Conservation (phyloP, 108 stramenopile species). For the Pelagomonas calceolata region DNA sequence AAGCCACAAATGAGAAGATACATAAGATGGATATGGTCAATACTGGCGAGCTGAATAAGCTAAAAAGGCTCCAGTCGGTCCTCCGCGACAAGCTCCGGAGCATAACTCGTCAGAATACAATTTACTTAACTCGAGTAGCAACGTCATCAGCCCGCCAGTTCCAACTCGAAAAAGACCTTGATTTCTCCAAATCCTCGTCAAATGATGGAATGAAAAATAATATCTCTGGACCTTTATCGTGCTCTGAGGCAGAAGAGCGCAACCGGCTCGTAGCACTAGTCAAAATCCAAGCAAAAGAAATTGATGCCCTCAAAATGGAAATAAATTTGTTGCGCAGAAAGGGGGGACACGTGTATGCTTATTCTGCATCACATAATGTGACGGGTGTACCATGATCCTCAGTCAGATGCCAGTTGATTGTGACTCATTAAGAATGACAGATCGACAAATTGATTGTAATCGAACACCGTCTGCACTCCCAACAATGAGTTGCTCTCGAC, state of each 20-base stretch:
- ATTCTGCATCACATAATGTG: constrained; percentile 14
- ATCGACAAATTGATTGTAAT: too few species aligned
- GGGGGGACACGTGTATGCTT: constrained; percentile 28
- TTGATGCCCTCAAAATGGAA: constrained; percentile 24
- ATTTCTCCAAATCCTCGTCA: not conserved
- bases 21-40: not conserved
- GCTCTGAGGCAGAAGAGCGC: constrained; percentile 26
- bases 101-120: constrained; percentile 27
- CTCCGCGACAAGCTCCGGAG: constrained; percentile 18
- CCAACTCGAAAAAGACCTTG: constrained; percentile 20
- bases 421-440: too few species aligned
- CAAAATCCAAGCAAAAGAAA: constrained; percentile 23
- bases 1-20: constrained; percentile 21
- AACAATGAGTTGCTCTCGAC: too few species aligned
- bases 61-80: too few species aligned
- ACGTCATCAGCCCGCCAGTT: constrained; percentile 14
- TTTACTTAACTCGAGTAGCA: constrained; percentile 6
- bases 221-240: constrained; percentile 10
- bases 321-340: constrained; percentile 26
- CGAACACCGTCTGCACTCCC: too few species aligned
- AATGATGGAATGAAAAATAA: constrained; percentile 10
- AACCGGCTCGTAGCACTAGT: constrained; percentile 20
- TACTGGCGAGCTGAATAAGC: not conserved
- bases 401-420: too few species aligned
- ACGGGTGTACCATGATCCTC: too few species aligned